Conservation (phyloP, 108 stramenopile species). For the Fistulifera solaris region DNA sequence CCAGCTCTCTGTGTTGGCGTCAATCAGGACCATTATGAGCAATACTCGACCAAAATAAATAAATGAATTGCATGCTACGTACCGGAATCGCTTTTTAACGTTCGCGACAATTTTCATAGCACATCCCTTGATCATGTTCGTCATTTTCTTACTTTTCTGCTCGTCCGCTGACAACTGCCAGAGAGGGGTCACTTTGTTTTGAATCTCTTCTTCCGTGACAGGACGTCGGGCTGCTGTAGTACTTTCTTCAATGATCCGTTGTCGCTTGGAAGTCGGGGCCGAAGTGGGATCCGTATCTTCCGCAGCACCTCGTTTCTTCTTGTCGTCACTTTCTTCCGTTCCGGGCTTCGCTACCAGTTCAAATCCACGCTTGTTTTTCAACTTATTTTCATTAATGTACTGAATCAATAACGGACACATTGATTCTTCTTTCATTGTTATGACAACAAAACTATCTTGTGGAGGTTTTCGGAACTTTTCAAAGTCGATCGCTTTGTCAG, state of each 20-base stretch:
- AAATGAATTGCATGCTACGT: too few species aligned
- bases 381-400: conserved; percentile 30
- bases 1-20: conserved; percentile 14
- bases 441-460: conserved; percentile 39
- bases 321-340: conserved; percentile 13
- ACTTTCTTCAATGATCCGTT: conserved; percentile 6
- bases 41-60: too few species aligned
- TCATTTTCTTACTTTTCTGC: conserved; percentile 46
- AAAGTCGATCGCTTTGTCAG: conserved; percentile 17
- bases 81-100: conserved; percentile 46
- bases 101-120: conserved; percentile 51
- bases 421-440: conserved; percentile 29
- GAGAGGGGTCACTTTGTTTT: conserved; percentile 47
- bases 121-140: conserved; percentile 56
- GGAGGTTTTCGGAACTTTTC: conserved; percentile 42
- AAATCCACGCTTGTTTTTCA: conserved; percentile 26
- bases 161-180: conserved; percentile 39
- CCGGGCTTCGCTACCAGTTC: conserved; percentile 25
- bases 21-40: too few species aligned
- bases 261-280: conserved; percentile 8
- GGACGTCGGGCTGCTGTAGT: conserved; percentile 3
- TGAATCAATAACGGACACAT: conserved; percentile 48
- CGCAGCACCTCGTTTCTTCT: background rate
- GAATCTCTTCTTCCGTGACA: conserved; percentile 42
- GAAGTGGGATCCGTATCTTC: background rate